A percentile compares a stretch with the other conserved stretches of the same genome.
Evolutionary conservation across 345 rosid genomes (phyloP).

Genomic region (Gossypium australe): DNA sequence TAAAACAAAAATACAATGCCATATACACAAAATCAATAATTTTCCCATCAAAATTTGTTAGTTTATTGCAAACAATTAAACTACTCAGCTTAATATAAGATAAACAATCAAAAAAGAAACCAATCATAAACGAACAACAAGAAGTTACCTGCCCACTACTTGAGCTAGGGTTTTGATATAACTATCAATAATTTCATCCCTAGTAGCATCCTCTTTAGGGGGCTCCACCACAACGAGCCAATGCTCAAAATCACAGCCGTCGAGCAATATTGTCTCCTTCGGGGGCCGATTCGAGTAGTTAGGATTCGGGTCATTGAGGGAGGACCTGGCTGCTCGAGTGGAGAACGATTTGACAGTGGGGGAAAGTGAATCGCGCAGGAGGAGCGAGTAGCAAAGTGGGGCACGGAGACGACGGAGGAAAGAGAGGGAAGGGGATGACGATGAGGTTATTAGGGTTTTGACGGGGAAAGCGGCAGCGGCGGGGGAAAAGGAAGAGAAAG

Average conservation of each 20-base stretch:
- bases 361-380: not conserved
- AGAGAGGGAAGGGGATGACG: conserved; percentile 13
- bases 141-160: conserved; percentile 63
- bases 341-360: conserved; percentile 31
- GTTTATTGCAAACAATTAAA: not conserved
- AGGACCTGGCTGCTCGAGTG: conserved; percentile 46
- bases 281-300: conserved; percentile 95
- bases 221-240: conserved; percentile 86
- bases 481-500: conserved; percentile 18
- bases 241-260: conserved; percentile 91
- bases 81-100: not conserved
- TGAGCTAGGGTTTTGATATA: conserved; percentile 69
- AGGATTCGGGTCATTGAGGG: conserved; percentile 66
- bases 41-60: not conserved
- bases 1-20: not conserved
- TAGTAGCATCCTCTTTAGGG: conserved; percentile 60
- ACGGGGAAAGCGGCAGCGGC: conserved; percentile 16
- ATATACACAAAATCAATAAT: not conserved
- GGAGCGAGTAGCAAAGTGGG: not conserved
- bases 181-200: conserved; percentile 78
- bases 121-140: not conserved
- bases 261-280: conserved; percentile 84
- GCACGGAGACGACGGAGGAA: conserved; percentile 24
- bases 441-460: conserved; percentile 16
- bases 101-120: not conserved